Percentiles rank a stretch among this genome's conserved stretches.
Conservation (phyloP, 306 rosid genomes). For the Prunus persica region DNA sequence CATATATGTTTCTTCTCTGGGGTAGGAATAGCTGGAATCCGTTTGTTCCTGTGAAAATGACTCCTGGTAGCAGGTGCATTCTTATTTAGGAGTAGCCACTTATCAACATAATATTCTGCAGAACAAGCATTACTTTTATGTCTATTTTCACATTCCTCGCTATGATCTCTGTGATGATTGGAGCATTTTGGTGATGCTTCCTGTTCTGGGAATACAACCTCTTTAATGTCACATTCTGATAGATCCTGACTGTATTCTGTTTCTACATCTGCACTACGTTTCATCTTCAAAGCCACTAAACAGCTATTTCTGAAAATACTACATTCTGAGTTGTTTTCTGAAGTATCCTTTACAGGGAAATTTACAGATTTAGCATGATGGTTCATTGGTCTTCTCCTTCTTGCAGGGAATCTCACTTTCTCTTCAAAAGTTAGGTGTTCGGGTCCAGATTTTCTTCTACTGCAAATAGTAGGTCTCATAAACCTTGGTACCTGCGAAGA, state of each 20-base stretch:
- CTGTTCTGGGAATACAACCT: slow-evolving; percentile 16
- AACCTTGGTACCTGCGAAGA: slow-evolving; percentile 30
- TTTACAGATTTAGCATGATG: slow-evolving; percentile 33
- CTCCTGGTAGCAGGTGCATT: slow-evolving; percentile 15
- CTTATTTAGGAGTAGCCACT: slow-evolving; percentile 27
- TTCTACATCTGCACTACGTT: slow-evolving; percentile 23
- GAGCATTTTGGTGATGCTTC: slow-evolving; percentile 20
- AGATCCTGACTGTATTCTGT: slow-evolving; percentile 32
- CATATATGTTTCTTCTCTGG: slow-evolving; percentile 18
- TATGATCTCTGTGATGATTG: slow-evolving; percentile 2
- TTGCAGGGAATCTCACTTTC: slow-evolving; percentile 12
- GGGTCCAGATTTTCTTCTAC: slow-evolving; percentile 29
- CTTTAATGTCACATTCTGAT: slow-evolving; percentile 26
- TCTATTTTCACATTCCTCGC: slow-evolving; percentile 17
- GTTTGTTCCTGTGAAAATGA: slow-evolving; percentile 17
- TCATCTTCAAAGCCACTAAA: slow-evolving; percentile 22
- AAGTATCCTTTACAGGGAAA: slow-evolving; percentile 27
- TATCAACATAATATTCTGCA: slow-evolving; percentile 21
- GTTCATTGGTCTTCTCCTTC: slow-evolving; percentile 24
- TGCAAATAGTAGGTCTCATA: slow-evolving; percentile 40
- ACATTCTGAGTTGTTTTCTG: slow-evolving; percentile 27
- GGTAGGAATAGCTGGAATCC: slow-evolving; percentile 25
- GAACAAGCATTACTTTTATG: slow-evolving; percentile 16
- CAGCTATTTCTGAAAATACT: slow-evolving; percentile 37
- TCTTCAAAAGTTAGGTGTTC: slow-evolving; percentile 15